Evolutionary conservation across 345 rosid species (phyloP).

Genomic region (Camelina neglecta): DNA sequence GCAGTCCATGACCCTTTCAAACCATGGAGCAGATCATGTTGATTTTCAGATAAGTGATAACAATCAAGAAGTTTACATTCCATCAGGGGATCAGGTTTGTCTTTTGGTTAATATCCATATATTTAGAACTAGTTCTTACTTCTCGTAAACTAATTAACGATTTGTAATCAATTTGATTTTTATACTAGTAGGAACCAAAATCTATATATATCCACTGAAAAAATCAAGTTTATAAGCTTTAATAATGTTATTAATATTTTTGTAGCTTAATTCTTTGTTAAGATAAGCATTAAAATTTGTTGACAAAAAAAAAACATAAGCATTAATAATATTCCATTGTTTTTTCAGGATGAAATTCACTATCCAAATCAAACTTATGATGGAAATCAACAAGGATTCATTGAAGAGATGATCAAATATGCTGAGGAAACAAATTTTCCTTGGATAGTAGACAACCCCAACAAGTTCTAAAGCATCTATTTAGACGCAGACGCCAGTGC

Average conservation of each 20-base stretch:
- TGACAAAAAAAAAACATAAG: too few relatives aligned
- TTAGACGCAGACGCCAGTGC: neutral
- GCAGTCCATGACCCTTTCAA: neutral
- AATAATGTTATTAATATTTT: too few relatives aligned
- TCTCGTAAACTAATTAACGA: neutral
- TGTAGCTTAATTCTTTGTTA: too few relatives aligned
- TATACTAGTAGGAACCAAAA: too few relatives aligned
- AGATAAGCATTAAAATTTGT: too few relatives aligned
- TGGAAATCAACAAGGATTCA: neutral
- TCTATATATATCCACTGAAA: too few relatives aligned
- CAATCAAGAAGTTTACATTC: constrained; percentile 17
- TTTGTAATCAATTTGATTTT: too few relatives aligned
- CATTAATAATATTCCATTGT: neutral
- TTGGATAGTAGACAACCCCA: constrained; percentile 21
- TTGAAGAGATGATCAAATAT: constrained; percentile 5
- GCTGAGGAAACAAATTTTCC: constrained; percentile 32
- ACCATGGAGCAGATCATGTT: neutral
- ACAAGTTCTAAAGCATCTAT: neutral
- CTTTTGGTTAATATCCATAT: neutral
- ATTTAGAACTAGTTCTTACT: neutral
- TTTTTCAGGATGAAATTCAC: constrained; percentile 17
- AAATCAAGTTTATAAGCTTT: too few relatives aligned
- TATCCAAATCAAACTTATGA: neutral
- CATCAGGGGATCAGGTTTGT: constrained; percentile 17
- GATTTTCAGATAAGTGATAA: neutral